Percentiles rank a stretch among this genome's conserved stretches.
Conservation (phyloP, 2,329 filamentous ascomycete species). For the Colletotrichum sp. region DNA sequence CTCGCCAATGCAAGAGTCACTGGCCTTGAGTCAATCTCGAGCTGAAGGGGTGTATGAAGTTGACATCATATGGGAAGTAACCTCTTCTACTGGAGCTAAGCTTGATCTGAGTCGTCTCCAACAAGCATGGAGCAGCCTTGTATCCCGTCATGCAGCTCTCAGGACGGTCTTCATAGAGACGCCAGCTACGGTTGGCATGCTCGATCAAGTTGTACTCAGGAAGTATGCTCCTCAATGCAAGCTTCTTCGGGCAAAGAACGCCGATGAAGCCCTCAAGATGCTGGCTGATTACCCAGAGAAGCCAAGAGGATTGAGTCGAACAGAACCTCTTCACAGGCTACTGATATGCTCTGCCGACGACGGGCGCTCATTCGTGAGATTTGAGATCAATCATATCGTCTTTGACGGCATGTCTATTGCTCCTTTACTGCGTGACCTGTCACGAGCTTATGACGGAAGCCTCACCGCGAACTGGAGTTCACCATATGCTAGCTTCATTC, state of each 20-base stretch:
- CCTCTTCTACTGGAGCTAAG: not conserved
- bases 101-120: slow-evolving; percentile 18
- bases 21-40: slow-evolving; percentile 37
- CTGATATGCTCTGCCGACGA: not conserved
- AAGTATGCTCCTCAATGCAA: not conserved
- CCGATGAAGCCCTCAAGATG: not conserved
- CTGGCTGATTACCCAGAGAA: not conserved
- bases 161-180: slow-evolving; percentile 37
- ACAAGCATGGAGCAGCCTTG: slow-evolving; percentile 28
- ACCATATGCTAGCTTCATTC: slow-evolving; percentile 23
- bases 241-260: not conserved
- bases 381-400: slow-evolving; percentile 32
- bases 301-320: not conserved
- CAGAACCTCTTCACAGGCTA: not conserved
- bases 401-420: slow-evolving; percentile 36
- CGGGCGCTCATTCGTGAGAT: not conserved
- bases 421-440: slow-evolving; percentile 33
- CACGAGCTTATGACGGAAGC: slow-evolving; percentile 26
- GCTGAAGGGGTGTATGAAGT: slow-evolving; percentile 28
- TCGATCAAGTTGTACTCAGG: slow-evolving; percentile 34
- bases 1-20: slow-evolving; percentile 41
- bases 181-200: slow-evolving; percentile 19
- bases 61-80: slow-evolving; percentile 23
- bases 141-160: slow-evolving; percentile 32
- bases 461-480: slow-evolving; percentile 5